Base-by-base conservation (phyloP, 1,284 basidiomycete genomes). In the Golubevia sp. region DNA sequence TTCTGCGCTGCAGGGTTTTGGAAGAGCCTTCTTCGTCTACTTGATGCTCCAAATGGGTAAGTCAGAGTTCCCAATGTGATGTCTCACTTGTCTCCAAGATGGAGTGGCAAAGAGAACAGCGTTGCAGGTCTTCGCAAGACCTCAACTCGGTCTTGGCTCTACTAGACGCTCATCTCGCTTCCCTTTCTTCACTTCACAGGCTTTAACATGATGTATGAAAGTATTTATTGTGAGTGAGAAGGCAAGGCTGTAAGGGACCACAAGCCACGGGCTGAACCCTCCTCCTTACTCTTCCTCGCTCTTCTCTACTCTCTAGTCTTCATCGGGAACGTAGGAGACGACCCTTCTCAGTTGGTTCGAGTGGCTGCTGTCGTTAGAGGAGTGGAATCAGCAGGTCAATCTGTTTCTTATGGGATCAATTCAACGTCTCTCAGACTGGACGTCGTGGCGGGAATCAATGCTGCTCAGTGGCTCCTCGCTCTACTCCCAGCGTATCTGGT, bases 331-430 rank as follows among this genome's bases (percentile, higher is more conserved):
- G 55, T 70, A 50, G 49, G 55, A 20, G 70, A 79, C 30, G 66
- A 78, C 50, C 68, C 74, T 0, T 30, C 52, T 11, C 73, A 76
- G 56, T 52, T 80, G 23, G 70, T 77, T 15, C 63, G 77, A 0
- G 58, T 77, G 2, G 69, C 77, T 2, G 63, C 69, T 8, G 68
- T 78, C 25, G 62, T 80, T 0, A 62, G 77, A 26, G 71, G 67
- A 2, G 67, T 77, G 2, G 77, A 80, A 56, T 66, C 62, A 3
- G 77, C 76, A 0, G 77, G 77, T 2, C 77, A 80, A 59, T 73
- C 74, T 49, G 74, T 78, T 6, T 68, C 66, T 25, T 53, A 53
- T 30, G 51, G 51, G 38, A 64, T 79, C 59, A 79, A 77, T 67
- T 67, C 68, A 15, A 79, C 77, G 1, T 55, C 58, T 8, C 69